Evolutionary conservation across 139 green algal species (phyloP).

Genomic region (Microglena sp.): DNA sequence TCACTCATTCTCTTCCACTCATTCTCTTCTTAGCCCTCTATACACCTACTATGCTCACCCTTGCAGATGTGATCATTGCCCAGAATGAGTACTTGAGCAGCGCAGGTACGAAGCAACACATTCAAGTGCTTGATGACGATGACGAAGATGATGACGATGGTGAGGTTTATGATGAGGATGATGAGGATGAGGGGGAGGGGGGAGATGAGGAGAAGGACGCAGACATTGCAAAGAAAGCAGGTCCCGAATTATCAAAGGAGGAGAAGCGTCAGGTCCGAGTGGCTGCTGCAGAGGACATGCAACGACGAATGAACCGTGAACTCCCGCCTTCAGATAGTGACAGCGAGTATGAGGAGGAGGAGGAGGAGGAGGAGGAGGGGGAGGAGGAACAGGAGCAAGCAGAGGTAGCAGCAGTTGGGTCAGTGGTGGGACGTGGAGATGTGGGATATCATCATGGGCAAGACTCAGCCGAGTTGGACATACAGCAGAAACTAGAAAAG

Average conservation of each 20-base stretch:
- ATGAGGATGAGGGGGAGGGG: conserved; percentile 1
- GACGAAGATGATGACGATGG: too few relatives aligned
- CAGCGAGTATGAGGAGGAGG: conserved; percentile 21
- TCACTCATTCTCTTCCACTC: too few relatives aligned
- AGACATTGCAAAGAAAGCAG: too few relatives aligned
- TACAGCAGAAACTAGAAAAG: too few relatives aligned
- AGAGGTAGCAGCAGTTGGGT: too few relatives aligned
- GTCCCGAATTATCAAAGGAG: background rate
- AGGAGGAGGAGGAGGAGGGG: conserved; percentile 15
- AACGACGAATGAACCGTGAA: conserved; percentile 31
- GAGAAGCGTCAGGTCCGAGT: background rate
- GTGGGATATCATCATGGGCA: too few relatives aligned
- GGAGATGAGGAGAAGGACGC: conserved; percentile 18
- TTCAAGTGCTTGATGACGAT: conserved; percentile 5
- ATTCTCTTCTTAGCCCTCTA: too few relatives aligned
- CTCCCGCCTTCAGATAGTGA: conserved; percentile 22
- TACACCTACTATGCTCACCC: too few relatives aligned
- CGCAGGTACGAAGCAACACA: conserved; percentile 3
- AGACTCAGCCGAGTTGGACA: too few relatives aligned
- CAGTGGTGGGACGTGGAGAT: too few relatives aligned
- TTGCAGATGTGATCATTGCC: conserved; percentile 65
- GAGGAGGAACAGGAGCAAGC: background rate
- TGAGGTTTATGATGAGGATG: too few relatives aligned
- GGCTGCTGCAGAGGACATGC: conserved; percentile 22
- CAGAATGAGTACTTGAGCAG: conserved; percentile 57